Evolutionary conservation across 2,329 filamentous ascomycete genomes (phyloP).

Genomic region (Pseudogymnoascus sp.): DNA sequence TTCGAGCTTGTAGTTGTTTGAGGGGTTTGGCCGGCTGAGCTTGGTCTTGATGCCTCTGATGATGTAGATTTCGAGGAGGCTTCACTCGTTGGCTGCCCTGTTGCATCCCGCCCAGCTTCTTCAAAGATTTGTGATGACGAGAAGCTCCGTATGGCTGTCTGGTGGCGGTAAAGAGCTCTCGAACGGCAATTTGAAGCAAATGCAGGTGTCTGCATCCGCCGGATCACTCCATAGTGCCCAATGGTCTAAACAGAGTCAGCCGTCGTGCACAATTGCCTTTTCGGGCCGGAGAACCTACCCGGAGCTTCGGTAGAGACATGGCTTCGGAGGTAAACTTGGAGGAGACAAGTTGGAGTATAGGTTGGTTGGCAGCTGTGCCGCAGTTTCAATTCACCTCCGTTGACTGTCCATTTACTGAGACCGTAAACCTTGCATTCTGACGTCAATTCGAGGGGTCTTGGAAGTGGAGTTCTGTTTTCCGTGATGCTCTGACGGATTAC

Average conservation of each 20-base stretch:
- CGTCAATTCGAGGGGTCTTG: constrained; percentile 3
- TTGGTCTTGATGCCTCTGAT: not conserved
- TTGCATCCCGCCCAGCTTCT: not conserved
- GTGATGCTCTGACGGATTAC: not conserved
- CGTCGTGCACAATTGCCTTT: not conserved
- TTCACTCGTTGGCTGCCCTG: not conserved
- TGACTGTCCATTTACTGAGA: constrained; percentile 5
- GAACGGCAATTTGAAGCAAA: not conserved
- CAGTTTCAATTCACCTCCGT: constrained; percentile 1
- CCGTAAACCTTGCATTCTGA: not conserved
- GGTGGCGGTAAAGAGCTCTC: not conserved
- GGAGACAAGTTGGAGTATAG: not conserved
- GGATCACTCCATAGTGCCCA: not conserved
- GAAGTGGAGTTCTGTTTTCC: constrained; percentile 1
- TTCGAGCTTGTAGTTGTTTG: not conserved
- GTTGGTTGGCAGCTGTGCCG: not conserved
- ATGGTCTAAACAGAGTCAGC: not conserved
- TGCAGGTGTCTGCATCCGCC: not conserved
- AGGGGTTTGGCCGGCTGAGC: not conserved
- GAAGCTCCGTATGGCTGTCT: not conserved
- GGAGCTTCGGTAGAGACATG: not conserved
- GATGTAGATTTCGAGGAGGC: not conserved
- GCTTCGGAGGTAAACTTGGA: not conserved
- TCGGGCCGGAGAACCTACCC: not conserved
- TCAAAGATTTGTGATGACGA: not conserved